Conservation (phyloP, 192 early-diverging fungal species). For the Linnemannia schmuckeri region DNA sequence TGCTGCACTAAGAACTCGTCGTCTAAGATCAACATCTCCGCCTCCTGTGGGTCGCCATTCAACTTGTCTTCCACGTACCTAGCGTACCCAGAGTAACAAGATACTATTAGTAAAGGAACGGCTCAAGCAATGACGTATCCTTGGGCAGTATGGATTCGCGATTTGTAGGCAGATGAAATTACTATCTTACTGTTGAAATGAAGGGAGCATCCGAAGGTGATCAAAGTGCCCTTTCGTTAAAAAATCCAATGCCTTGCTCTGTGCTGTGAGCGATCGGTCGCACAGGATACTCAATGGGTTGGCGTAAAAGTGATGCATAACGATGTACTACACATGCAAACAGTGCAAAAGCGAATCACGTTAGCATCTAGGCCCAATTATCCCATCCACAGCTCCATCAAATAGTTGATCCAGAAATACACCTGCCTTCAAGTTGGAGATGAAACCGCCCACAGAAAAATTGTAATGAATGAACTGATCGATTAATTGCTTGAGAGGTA, state of each 20-base stretch:
- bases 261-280: conserved; percentile 25
- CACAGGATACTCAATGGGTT: conserved; percentile 85
- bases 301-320: conserved; percentile 89
- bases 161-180: background rate
- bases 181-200: conserved; percentile 70
- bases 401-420: background rate
- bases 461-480: conserved; percentile 86
- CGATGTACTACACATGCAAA: conserved; percentile 71
- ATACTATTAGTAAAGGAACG: too few species aligned
- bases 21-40: conserved; percentile 66
- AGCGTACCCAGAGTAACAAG: background rate
- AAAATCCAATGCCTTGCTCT: conserved; percentile 37
- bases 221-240: conserved; percentile 69
- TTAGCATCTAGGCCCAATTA: background rate
- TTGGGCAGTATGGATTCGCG: too few species aligned
- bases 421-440: conserved; percentile 75
- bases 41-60: conserved; percentile 56
- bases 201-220: conserved; percentile 78
- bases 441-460: conserved; percentile 83
- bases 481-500: conserved; percentile 81
- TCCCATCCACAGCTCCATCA: background rate
- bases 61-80: conserved; percentile 38
- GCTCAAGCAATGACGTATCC: too few species aligned
- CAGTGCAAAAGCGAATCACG: background rate
- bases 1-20: conserved; percentile 68